Evolutionary conservation across 306 rosid species (phyloP), one percentile per base, ranked within the genome.

Genomic region (Malus domestica): DNA sequence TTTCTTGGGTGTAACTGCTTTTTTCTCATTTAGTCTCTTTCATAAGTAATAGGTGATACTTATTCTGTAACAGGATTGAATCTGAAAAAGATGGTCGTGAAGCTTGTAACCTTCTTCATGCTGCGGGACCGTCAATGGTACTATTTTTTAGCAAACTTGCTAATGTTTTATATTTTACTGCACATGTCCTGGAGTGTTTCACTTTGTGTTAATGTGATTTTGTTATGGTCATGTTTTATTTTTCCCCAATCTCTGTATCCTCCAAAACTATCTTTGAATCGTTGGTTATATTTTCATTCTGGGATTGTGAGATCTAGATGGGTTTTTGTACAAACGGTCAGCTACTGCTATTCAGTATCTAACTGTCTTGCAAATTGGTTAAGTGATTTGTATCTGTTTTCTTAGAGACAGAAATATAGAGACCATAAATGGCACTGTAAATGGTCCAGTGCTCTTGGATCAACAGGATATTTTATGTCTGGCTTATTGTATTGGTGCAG

Each of bases 41-140:
- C 42, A 5, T 6, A 3, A 55, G n/a, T 62, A 23, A 27, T 46
- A 68, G 62, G 60, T 51, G 9, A 27, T 25, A 59, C 2, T 8
- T 79, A 51, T 29, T 23, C 54, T 87, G 66, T 86, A 16, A 49
- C 90, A 92, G 97, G 81, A 90, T 92, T 77, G 87, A 74, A 68
- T 84, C 93, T 45, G 97, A 92, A 84, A 81, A n/a, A 32, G 96
- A 90, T 87, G 96, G 97, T 18, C 84, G 87, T 66, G 77, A 87
- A 74, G 97, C 96, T 80, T 92, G 97, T 80, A 92, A 85, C 83
- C 79, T 80, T 76, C 90, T 92, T 84, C 97, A 92, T 76, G 88
- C 87, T 51, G 90, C 88, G 23, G 97, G 97, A 79, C 97, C 96
- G 40, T 78, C 93, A 71, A 88, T 83, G 96, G 96, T 92, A 80